Conservation (phyloP, 345 rosid species). For the Gynandropsis gynandra region DNA sequence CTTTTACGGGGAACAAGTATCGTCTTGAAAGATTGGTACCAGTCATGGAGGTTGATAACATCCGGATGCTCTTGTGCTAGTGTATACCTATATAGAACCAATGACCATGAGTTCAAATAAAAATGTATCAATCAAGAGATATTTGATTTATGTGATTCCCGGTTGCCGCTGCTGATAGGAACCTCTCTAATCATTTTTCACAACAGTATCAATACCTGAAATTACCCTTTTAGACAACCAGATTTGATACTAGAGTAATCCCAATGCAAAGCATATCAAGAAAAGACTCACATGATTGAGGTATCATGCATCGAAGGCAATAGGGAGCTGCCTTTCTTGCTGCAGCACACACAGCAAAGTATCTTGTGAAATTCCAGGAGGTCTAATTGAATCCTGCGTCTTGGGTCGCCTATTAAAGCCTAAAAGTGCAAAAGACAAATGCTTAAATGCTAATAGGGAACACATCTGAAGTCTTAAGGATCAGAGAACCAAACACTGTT, state of each 20-base stretch:
- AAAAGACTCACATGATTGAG: conserved; percentile 67
- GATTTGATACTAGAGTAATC: too few relatives aligned
- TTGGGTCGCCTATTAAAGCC: conserved; percentile 89
- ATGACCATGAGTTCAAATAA: conserved; percentile 13
- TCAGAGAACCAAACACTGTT: not conserved
- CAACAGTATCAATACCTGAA: too few relatives aligned
- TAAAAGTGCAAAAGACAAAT: conserved; percentile 22
- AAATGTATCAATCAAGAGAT: too few relatives aligned
- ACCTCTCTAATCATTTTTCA: conserved; percentile 7
- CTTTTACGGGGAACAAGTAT: conserved; percentile 30
- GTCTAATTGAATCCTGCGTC: conserved; percentile 84
- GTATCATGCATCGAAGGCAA: conserved; percentile 78
- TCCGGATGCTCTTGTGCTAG: conserved; percentile 87
- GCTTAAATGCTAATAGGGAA: conserved; percentile 5
- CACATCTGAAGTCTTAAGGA: conserved; percentile 2
- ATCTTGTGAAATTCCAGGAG: conserved; percentile 59
- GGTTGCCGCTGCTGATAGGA: not conserved
- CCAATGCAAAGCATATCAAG: too few relatives aligned
- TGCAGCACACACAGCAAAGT: conserved; percentile 69
- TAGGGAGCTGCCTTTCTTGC: conserved; percentile 30
- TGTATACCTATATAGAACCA: conserved; percentile 40
- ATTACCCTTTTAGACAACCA: too few relatives aligned
- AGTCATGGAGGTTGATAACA: conserved; percentile 81
- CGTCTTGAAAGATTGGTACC: conserved; percentile 85
- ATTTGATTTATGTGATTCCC: too few relatives aligned